Evolutionary conservation across 805 yeast genomes (phyloP), one percentile per base, ranked within the genome.

Genomic region (Tetrapisispora pingtungensis): DNA sequence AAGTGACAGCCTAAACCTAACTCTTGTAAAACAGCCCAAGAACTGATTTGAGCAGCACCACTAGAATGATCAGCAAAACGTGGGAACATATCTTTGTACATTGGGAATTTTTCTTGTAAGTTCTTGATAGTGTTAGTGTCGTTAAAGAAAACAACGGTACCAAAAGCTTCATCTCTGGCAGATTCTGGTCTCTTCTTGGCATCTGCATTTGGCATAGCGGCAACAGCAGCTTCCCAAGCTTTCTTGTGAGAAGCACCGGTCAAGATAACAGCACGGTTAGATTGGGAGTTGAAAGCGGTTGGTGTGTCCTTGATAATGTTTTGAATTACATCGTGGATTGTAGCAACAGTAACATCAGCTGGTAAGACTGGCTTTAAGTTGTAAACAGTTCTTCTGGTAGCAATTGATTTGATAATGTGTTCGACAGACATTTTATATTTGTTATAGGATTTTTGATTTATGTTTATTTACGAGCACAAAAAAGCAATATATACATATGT

Each of bases 231-330:
- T 45, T 61, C 61, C 79, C 80, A 74, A 15, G 72, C 68, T 43
- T 63, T 51, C 46, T 64, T 67, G 65, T 72, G 77, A 39, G 69
- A 51, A 2, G 57, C 69, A 47, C 75, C 77, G 41, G 71, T 67
- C 41, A 74, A 39, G 47, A 74, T 66, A 20, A 72, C 55, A 19
- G 78, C 78, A 40, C 78, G 68, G 55, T 67, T 62, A 38, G 69
- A 64, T 59, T 74, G 80, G 37, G 72, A 67, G 66, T 74, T 74
- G 69, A 72, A 74, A 24, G 73, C 57, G 18, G 76, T 69, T 55
- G 80, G 80, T 14, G 74, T 70, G 52, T 69, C 60, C 55, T 69
- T 72, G 43, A 74, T 64, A 37, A 73, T 64, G 27, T 64, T 59
- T 55, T 69, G 68, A n/a, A 73, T 71, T 33, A 69, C 51, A 28